Conservation (phyloP, 805 yeast species). For the Grigorovia humatica region DNA sequence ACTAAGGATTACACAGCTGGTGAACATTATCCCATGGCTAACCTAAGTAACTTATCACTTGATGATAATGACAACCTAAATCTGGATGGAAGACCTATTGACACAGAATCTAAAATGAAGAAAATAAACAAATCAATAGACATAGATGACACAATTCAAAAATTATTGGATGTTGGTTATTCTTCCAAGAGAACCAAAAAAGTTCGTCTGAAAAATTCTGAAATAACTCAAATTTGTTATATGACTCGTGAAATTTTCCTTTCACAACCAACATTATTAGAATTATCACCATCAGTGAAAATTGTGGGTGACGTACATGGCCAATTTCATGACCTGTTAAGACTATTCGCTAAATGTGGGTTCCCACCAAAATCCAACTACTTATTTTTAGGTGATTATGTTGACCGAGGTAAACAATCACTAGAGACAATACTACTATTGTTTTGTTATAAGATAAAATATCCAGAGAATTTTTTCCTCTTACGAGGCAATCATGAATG, state of each 20-base stretch:
- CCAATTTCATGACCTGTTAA: slow-evolving; percentile 81
- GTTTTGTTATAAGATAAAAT: slow-evolving; percentile 88
- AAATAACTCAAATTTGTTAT: slow-evolving; percentile 77
- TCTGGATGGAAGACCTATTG: neutral
- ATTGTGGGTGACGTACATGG: slow-evolving; percentile 94
- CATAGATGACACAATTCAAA: slow-evolving; percentile 82
- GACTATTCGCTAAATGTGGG: slow-evolving; percentile 91
- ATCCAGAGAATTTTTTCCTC: slow-evolving; percentile 90
- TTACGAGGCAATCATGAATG: slow-evolving; percentile 96
- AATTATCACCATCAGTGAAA: slow-evolving; percentile 72
- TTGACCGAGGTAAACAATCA: slow-evolving; percentile 94
- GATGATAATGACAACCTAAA: neutral
- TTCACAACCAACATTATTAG: slow-evolving; percentile 82
- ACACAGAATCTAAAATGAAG: slow-evolving; percentile 7
- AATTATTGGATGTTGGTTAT: slow-evolving; percentile 91
- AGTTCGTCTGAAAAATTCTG: slow-evolving; percentile 81
- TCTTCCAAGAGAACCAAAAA: slow-evolving; percentile 86
- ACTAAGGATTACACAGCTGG: neutral
- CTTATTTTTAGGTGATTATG: slow-evolving; percentile 90
- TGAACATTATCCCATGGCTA: neutral
- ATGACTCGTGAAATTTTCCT: slow-evolving; percentile 82
- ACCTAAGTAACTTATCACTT: neutral
- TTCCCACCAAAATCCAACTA: slow-evolving; percentile 93
- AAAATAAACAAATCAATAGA: slow-evolving; percentile 33
- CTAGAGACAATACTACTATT: slow-evolving; percentile 82